Conservation (phyloP, 2,329 filamentous ascomycete genomes). For the Botrytis tulipae region DNA sequence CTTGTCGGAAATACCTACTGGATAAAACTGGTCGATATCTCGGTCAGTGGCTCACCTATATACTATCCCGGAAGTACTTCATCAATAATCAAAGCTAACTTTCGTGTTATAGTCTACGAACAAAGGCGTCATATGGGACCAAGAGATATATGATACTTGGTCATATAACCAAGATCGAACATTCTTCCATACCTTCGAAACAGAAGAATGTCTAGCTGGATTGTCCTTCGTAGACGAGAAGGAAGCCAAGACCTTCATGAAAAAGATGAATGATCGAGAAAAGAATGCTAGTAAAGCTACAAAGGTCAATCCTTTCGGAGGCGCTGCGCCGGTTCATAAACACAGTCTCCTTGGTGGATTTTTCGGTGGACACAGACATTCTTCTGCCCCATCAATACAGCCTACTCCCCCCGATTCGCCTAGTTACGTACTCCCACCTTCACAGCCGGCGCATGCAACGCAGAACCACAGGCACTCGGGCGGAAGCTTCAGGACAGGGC, state of each 20-base stretch:
- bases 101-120: constrained; percentile 63
- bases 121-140: constrained; percentile 90
- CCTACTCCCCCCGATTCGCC: constrained; percentile 57
- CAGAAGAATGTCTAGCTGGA: constrained; percentile 86
- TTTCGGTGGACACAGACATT: constrained; percentile 58
- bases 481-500: constrained; percentile 48
- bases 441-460: constrained; percentile 25
- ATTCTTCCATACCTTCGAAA: constrained; percentile 97
- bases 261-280: constrained; percentile 95
- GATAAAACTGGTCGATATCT: constrained; percentile 96
- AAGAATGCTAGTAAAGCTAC: constrained; percentile 93
- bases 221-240: constrained; percentile 96
- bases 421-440: constrained; percentile 43
- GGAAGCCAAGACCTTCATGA: constrained; percentile 93
- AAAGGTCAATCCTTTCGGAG: constrained; percentile 70
- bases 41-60: constrained; percentile 55
- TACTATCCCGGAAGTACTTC: background rate
- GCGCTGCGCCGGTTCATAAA: constrained; percentile 42
- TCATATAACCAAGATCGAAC: constrained; percentile 94
- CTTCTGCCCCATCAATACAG: constrained; percentile 47
- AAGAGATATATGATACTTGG: constrained; percentile 96
- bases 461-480: constrained; percentile 42
- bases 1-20: constrained; percentile 94
- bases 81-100: constrained; percentile 25
- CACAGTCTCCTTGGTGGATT: constrained; percentile 58